Conservation (phyloP, 345 rosid genomes). For the Lepidium didymum region DNA sequence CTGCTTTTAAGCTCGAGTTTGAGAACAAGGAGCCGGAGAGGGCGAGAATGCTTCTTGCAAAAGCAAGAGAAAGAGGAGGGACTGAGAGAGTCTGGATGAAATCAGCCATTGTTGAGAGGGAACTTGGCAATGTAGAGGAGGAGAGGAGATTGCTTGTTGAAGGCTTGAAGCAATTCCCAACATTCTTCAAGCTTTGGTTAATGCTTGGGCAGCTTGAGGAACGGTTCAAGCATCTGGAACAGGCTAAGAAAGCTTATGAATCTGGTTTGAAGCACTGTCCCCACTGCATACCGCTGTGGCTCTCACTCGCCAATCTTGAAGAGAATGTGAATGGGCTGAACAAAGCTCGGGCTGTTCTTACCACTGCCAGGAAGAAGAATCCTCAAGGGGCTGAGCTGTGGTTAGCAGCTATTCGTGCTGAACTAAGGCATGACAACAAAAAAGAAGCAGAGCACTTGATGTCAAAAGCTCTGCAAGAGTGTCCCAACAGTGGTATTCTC, state of each 20-base stretch:
- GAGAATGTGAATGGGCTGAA: constrained; percentile 68
- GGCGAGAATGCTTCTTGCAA: constrained; percentile 87
- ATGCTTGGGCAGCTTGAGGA: constrained; percentile 96
- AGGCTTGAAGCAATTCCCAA: constrained; percentile 75
- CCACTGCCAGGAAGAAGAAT: constrained; percentile 74
- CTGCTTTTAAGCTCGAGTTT: constrained; percentile 96
- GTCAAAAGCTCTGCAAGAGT: constrained; percentile 94
- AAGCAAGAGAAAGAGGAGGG: constrained; percentile 94
- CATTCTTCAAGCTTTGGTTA: constrained; percentile 85
- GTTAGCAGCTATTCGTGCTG: constrained; percentile 89
- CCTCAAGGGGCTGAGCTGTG: constrained; percentile 73
- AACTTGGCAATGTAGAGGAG: constrained; percentile 61
- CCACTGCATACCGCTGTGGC: constrained; percentile 65
- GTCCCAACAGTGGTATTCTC: constrained; percentile 79
- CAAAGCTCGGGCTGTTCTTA: constrained; percentile 82
- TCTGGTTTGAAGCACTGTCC: constrained; percentile 67
- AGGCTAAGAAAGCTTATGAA: constrained; percentile 63
- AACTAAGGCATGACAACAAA: constrained; percentile 65
- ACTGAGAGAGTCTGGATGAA: constrained; percentile 98
- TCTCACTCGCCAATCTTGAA: constrained; percentile 66
- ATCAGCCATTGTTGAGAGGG: constrained; percentile 93
- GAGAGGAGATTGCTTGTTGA: constrained; percentile 79
- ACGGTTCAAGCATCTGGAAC: constrained; percentile 49
- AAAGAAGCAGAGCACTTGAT: constrained; percentile 77
- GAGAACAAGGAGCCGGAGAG: constrained; percentile 96